phyloP scores from a whole-genome alignment of 2,329 filamentous ascomycete species.

The Cercospora citrullina region DNA sequence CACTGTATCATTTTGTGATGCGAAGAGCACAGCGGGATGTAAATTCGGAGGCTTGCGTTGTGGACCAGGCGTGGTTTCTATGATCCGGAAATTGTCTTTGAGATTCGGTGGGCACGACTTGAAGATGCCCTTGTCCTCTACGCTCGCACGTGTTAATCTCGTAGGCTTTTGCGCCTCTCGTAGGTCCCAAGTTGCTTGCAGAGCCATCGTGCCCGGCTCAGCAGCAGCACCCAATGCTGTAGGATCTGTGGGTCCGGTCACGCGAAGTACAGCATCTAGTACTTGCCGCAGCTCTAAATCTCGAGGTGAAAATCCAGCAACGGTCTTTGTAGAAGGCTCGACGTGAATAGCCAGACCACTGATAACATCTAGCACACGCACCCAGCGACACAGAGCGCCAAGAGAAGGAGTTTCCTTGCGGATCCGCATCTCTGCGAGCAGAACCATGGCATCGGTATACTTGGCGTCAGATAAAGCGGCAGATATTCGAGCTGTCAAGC shows the following conservation, averaged over 20 bases:
- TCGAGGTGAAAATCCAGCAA: conserved; percentile 44
- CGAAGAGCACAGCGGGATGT: conserved; percentile 65
- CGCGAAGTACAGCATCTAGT: conserved; percentile 63
- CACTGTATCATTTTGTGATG: conserved; percentile 60
- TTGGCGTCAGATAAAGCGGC: conserved; percentile 65
- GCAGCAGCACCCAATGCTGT: conserved; percentile 25
- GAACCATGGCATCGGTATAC: conserved; percentile 63
- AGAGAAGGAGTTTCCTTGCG: conserved; percentile 65
- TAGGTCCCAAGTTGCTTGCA: conserved; percentile 64
- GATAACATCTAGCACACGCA: conserved; percentile 68
- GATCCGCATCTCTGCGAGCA: conserved; percentile 70
- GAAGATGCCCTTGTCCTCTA: conserved; percentile 60
- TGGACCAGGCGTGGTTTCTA: conserved; percentile 62
- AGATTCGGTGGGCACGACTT: conserved; percentile 42
- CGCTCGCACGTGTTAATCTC: conserved; percentile 56
- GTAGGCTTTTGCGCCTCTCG: conserved; percentile 45
- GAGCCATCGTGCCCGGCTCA: conserved; percentile 51
- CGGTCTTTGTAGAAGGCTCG: conserved; percentile 43
- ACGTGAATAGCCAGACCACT: conserved; percentile 63
- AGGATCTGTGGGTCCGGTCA: conserved; percentile 61
- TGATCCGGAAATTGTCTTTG: conserved; percentile 53
- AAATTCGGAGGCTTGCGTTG: conserved; percentile 68
- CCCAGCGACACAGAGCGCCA: conserved; percentile 70
- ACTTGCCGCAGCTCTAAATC: conserved; percentile 61
- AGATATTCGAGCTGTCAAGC: conserved; percentile 66